Evolutionary conservation across 2,329 filamentous ascomycete genomes (phyloP), one percentile per base, ranked within the genome.

Genomic region (Diaporthe australafricana): DNA sequence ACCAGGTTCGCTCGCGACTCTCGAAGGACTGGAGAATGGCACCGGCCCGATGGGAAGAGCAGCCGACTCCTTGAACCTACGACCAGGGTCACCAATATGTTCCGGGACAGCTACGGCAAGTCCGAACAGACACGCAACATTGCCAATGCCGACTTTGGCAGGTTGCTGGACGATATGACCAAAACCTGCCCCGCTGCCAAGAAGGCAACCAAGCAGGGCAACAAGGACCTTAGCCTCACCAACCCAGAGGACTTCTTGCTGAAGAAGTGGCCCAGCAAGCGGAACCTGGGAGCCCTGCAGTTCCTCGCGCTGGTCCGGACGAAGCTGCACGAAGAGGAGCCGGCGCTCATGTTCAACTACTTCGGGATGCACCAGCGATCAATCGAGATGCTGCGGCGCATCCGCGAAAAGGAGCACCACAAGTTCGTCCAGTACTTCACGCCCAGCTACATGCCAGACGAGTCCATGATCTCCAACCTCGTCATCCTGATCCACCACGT

Each of bases 281-380:
- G 45, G 17, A 45, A 17, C 40, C 56, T 62, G 4, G 56, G 56
- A 14, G 56, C 56, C 2, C 56, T 62, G 22, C 56, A 62, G 11
- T 62, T 62, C 56, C 56, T 62, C 25, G 56, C 56, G 5, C 25
- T 62, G 40, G 38, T 62, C 25, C 56, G 38, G 38, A 62, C 38
- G 5, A 62, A 32, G 40, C 17, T 62, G 56, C 56, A 62, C 40
- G 56, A 47, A n/a, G 56, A 62, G 56, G 56, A 62, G 40, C 56
- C 56, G 25, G 25, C 8, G 38, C 56, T 62, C 56, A 62, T 62
- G 56, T 62, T 62, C 56, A 62, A 62, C 56, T 62, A 62, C 40
- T 62, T 62, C 6, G 40, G 57, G 5, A 62, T 62, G 57, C 57
- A 62, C 2, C 40, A 47, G 25, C 57, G 40, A 27, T 62, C 17